A percentile compares a stretch with the other conserved stretches of the same genome.
Evolutionary conservation across 2,329 filamentous ascomycete species (phyloP).

Genomic region (Lecanicillium sp.): DNA sequence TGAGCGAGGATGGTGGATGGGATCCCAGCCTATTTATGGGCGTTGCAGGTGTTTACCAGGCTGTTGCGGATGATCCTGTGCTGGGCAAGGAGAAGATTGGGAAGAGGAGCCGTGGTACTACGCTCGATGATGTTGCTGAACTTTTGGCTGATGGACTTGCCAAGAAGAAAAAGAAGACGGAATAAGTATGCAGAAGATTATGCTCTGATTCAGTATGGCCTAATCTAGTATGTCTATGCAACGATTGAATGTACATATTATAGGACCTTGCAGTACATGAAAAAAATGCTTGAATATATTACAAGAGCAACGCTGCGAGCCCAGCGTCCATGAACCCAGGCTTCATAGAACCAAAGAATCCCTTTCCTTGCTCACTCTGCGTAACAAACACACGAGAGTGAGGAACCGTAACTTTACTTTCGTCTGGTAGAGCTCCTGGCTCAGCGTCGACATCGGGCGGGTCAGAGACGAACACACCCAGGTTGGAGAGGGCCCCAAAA

Average conservation of each 20-base stretch:
- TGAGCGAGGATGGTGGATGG: conserved; percentile 58
- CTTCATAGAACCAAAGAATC: conserved; percentile 3
- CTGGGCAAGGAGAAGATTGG: conserved; percentile 51
- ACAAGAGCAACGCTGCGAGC: conserved; percentile 5
- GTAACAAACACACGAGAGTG: conserved; percentile 21
- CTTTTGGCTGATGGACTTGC: conserved; percentile 38
- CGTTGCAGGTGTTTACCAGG: conserved; percentile 52
- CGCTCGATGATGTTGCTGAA: conserved; percentile 47
- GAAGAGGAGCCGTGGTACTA: conserved; percentile 45
- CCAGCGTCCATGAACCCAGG: conserved; percentile 6
- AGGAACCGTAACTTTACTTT: conserved; percentile 27
- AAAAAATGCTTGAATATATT: neutral
- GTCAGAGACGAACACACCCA: conserved; percentile 46
- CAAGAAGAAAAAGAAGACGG: conserved; percentile 27
- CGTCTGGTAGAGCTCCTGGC: conserved; percentile 14
- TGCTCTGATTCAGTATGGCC: too few species aligned
- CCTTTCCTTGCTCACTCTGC: conserved; percentile 3
- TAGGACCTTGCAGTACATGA: too few species aligned
- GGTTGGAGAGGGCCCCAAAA: conserved; percentile 56
- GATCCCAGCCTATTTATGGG: conserved; percentile 44
- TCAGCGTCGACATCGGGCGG: conserved; percentile 7
- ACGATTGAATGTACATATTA: too few species aligned
- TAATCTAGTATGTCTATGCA: too few species aligned
- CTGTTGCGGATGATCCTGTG: conserved; percentile 52
- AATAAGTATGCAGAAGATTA: too few species aligned